Conservation (phyloP, 345 rosid species). For the Citrus trifoliata region DNA sequence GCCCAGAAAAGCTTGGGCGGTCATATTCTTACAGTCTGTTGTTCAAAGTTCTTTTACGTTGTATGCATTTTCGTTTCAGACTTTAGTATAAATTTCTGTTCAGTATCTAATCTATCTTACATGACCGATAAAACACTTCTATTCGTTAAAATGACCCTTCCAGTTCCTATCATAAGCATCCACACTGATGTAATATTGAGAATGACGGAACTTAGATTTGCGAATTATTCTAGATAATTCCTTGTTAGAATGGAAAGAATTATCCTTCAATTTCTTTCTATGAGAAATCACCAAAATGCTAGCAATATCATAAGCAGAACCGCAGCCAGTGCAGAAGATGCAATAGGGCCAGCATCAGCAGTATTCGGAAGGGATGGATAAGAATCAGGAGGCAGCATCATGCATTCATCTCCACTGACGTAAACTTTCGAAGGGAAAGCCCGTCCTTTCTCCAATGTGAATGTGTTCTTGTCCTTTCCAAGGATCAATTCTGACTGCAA, state of each 20-base stretch:
- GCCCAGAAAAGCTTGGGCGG: too few relatives aligned
- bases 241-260: too few relatives aligned
- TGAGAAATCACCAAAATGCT: background rate
- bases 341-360: background rate
- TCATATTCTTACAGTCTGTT: background rate
- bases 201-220: background rate
- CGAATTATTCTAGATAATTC: too few relatives aligned
- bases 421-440: slow-evolving; percentile 29
- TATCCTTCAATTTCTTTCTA: background rate
- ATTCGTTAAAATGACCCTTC: background rate
- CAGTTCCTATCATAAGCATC: too few relatives aligned
- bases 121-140: background rate
- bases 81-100: background rate
- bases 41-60: background rate
- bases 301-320: background rate
- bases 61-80: background rate
- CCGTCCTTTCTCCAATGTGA: slow-evolving; percentile 34
- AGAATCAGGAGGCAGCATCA: slow-evolving; percentile 27
- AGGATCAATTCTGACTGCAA: slow-evolving; percentile 36
- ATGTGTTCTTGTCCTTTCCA: slow-evolving; percentile 25
- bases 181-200: background rate
- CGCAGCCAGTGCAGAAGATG: background rate
- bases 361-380: background rate
- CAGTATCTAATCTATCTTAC: background rate
- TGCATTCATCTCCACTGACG: slow-evolving; percentile 38